Conservation (phyloP, 305 asterid species). For the Fraxinus paxiana region DNA sequence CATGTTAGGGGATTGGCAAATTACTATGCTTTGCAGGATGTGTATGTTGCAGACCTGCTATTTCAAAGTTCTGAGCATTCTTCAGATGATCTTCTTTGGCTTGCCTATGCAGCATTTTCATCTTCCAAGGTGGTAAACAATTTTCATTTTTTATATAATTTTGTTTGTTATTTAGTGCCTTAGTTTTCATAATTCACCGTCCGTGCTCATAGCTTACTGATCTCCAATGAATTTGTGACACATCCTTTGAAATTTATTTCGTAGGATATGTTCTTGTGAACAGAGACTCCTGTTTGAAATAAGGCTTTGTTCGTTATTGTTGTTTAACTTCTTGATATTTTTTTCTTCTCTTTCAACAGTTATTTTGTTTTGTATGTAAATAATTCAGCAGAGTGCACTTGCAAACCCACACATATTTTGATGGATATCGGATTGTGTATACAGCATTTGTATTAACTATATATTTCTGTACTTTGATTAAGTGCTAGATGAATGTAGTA, state of each 20-base stretch:
- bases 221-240: slow-evolving; percentile 11
- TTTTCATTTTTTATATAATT: slow-evolving; percentile 3
- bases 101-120: slow-evolving; percentile 66
- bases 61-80: slow-evolving; percentile 78
- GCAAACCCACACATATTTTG: background rate
- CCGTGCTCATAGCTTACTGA: slow-evolving; percentile 7
- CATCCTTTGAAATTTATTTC: background rate
- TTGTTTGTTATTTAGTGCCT: slow-evolving; percentile 3
- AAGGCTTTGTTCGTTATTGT: background rate
- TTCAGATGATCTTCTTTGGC: slow-evolving; percentile 91
- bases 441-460: background rate
- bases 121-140: slow-evolving; percentile 58
- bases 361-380: background rate
- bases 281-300: slow-evolving; percentile 1
- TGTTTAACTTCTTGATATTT: background rate
- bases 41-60: slow-evolving; percentile 68
- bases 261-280: slow-evolving; percentile 8
- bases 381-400: background rate
- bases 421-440: background rate
- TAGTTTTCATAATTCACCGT: slow-evolving; percentile 13
- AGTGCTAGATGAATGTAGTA: background rate
- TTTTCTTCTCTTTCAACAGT: background rate
- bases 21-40: slow-evolving; percentile 69
- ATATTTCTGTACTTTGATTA: background rate
- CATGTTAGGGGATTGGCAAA: slow-evolving; percentile 57